Evolutionary conservation across 2,329 filamentous ascomycete species (phyloP), one percentile per base, ranked within the genome.

Genomic region (Talaromyces sp.): DNA sequence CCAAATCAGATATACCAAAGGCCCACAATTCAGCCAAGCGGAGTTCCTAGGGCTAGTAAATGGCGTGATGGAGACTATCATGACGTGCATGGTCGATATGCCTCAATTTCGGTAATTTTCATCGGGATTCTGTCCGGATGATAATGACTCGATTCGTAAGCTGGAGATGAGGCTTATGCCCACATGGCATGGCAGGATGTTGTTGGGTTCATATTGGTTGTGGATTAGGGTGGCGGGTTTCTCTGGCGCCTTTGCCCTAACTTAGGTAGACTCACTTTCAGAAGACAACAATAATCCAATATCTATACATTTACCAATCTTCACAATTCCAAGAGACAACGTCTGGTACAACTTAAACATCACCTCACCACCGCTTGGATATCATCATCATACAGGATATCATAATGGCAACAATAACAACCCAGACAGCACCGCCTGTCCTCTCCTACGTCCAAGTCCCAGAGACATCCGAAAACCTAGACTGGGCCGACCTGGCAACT

Each of bases 401-500:
- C 13, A 54, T 16, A 27, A 27, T 27, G 27, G 31, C 50, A 10
- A 33, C 50, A n/a, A 56, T 31, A n/a, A 56, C 24, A 19, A 14
- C n/a, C 3, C 45, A 24, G n/a, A 49, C 19, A 49, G 19, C 19
- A 22, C 9, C 45, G 19, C 45, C 45, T 22, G 45, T 24, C 45
- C 33, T 56, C 7, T 19, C 50, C 13, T 56, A 56, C 13, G 50
- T 56, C n/a, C 50, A 56, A 19, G 50, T 35, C 27, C 50, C 50
- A 19, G 50, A 56, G 19, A 56, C 50, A 35, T 56, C 50, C 31
- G 31, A 33, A 33, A 19, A 33, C 33, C 31, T 56, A 31, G 73
- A 75, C 31, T 87, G 85, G 83, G 82, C 85, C 1, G 84, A 87
- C 64, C 79, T 88, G 1, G 79, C 84, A 4, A 87, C 84, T 0